These are phyloP conservation scores for Ascodesmis nigricans DNA, from an alignment of 495 filamentous ascomycete species.

Conservation along the genomic window DNA sequence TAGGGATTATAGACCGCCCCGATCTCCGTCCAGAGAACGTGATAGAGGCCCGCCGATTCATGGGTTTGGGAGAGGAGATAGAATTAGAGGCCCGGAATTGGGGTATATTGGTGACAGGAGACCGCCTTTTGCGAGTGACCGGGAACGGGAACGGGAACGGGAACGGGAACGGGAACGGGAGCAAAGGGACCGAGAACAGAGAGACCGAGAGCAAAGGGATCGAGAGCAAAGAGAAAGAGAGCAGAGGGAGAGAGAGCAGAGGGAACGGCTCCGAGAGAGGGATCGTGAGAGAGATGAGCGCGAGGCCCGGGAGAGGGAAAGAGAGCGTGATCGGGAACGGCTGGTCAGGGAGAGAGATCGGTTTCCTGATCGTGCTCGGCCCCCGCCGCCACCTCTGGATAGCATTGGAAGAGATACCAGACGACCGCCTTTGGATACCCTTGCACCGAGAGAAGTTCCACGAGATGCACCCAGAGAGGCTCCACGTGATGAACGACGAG, in stretches of 20 bases:
- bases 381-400: neutral
- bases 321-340: slow-evolving; percentile 7
- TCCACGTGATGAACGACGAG: no score
- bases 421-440: slow-evolving; percentile 1
- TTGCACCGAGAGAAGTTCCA: no score
- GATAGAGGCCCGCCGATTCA: slow-evolving; percentile 7
- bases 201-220: no score
- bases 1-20: slow-evolving; percentile 13
- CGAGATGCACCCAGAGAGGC: no score
- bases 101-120: slow-evolving; percentile 16
- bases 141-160: slow-evolving; percentile 5
- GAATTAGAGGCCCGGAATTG: slow-evolving; percentile 13
- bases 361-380: neutral
- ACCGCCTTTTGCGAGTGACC: slow-evolving; percentile 15
- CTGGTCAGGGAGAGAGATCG: slow-evolving; percentile 5
- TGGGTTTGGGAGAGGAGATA: slow-evolving; percentile 12
- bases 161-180: neutral
- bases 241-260: slow-evolving; percentile 1
- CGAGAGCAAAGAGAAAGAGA: neutral
- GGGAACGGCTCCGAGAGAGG: slow-evolving; percentile 1
- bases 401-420: slow-evolving; percentile 3
- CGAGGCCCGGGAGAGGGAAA: slow-evolving; percentile 7
- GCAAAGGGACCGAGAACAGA: neutral
- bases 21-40: slow-evolving; percentile 17
- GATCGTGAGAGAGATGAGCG: neutral